These are phyloP conservation scores for Fusarium annulatum DNA, from an alignment of 2,329 filamentous ascomycete genomes.

Conservation along the genomic window DNA sequence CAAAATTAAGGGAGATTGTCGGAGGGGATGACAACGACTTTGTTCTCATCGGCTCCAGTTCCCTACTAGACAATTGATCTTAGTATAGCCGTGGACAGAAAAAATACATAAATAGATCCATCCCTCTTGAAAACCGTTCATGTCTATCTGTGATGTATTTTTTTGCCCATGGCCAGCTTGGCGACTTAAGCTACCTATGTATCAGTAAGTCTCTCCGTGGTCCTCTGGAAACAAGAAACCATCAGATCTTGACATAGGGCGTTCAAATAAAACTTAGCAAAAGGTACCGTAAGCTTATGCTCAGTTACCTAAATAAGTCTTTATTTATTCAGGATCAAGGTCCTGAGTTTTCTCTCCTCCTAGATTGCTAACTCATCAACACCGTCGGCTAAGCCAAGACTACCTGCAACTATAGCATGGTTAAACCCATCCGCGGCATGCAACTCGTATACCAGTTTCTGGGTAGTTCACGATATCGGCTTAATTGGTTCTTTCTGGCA, in stretches of 20 bases:
- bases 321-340: neutral
- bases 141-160: neutral
- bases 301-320: neutral
- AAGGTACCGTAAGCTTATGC: neutral
- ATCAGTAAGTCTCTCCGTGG: neutral
- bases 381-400: too few relatives aligned
- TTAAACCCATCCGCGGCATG: neutral
- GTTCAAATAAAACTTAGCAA: neutral
- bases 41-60: constrained; percentile 37
- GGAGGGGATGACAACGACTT: constrained; percentile 39
- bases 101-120: constrained; percentile 38
- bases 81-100: constrained; percentile 43
- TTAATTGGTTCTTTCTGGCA: neutral
- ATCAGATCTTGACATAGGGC: neutral
- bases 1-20: constrained; percentile 41
- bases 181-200: neutral
- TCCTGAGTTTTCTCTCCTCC: neutral
- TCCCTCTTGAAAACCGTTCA: constrained; percentile 33
- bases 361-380: too few relatives aligned
- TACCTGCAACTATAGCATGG: too few relatives aligned
- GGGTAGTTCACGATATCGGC: constrained; percentile 10
- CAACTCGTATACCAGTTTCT: neutral
- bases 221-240: neutral
- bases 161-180: neutral
- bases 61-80: constrained; percentile 36